Evolutionary conservation across 345 rosid genomes (phyloP).

Genomic region (Leavenworthia alabamica): DNA sequence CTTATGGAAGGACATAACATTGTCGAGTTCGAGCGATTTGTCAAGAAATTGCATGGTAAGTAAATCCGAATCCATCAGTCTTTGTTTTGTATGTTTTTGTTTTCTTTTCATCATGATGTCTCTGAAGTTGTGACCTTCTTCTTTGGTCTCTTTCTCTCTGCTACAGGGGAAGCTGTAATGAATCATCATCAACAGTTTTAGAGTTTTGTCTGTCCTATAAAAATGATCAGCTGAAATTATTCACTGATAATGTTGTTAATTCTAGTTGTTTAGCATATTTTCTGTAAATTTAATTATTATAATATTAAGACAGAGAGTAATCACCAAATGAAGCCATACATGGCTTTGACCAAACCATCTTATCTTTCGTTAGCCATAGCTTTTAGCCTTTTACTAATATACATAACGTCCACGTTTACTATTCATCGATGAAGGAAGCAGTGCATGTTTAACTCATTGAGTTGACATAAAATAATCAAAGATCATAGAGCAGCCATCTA

Average conservation of each 20-base stretch:
- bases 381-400: not conserved
- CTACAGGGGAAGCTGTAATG: slow-evolving; percentile 30
- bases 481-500: not conserved
- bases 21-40: slow-evolving; percentile 66
- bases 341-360: slow-evolving; percentile 2
- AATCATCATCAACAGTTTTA: slow-evolving; percentile 28
- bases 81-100: not conserved
- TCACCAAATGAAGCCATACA: not conserved
- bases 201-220: slow-evolving; percentile 7
- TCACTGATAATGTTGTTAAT: slow-evolving; percentile 29
- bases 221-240: slow-evolving; percentile 5
- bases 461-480: not conserved
- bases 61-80: not conserved
- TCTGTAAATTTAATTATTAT: slow-evolving; percentile 14
- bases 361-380: not conserved
- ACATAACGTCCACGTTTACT: not conserved
- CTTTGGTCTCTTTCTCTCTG: slow-evolving; percentile 14
- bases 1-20: slow-evolving; percentile 79
- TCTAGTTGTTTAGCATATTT: slow-evolving; percentile 16
- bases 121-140: not conserved
- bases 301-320: not conserved
- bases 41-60: slow-evolving; percentile 90
- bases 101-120: not conserved
- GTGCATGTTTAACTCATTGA: not conserved
- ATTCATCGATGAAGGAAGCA: not conserved